Conservation (phyloP, 140 eudicot genomes). For the Senecio squalidus region DNA sequence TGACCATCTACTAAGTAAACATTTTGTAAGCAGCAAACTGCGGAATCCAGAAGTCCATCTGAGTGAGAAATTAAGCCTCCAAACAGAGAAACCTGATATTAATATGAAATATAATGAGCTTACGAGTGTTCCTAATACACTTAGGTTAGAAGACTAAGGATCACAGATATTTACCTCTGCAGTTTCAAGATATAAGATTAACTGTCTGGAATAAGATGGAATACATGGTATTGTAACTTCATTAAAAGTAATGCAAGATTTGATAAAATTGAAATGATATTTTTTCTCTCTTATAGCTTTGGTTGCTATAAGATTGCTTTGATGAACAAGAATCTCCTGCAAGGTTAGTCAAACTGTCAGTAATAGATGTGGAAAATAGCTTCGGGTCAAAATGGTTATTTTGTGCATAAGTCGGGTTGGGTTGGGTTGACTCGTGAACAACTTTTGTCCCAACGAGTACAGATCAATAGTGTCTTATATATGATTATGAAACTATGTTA, state of each 20-base stretch:
- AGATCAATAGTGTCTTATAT: no score
- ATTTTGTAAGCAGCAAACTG: slow-evolving; percentile 52
- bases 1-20: slow-evolving; percentile 47
- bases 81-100: slow-evolving; percentile 52
- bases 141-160: not conserved
- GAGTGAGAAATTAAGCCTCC: slow-evolving; percentile 70
- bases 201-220: slow-evolving; percentile 53
- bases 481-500: no score
- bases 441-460: no score
- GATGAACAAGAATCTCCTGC: slow-evolving; percentile 82
- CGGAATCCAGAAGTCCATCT: slow-evolving; percentile 77
- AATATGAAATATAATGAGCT: not conserved
- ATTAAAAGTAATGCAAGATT: slow-evolving; percentile 73
- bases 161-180: slow-evolving; percentile 54
- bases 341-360: slow-evolving; percentile 23
- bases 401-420: not conserved
- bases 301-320: slow-evolving; percentile 59
- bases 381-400: no score
- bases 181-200: slow-evolving; percentile 75
- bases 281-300: slow-evolving; percentile 47
- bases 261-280: slow-evolving; percentile 38
- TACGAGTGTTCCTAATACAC: not conserved
- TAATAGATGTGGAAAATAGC: no score
- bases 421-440: no score
- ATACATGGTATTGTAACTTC: slow-evolving; percentile 89